Percentiles rank a stretch among this genome's conserved stretches.
phyloP scores from a whole-genome alignment of 768 basidiomycete genomes.

The Naematelia encephala region DNA sequence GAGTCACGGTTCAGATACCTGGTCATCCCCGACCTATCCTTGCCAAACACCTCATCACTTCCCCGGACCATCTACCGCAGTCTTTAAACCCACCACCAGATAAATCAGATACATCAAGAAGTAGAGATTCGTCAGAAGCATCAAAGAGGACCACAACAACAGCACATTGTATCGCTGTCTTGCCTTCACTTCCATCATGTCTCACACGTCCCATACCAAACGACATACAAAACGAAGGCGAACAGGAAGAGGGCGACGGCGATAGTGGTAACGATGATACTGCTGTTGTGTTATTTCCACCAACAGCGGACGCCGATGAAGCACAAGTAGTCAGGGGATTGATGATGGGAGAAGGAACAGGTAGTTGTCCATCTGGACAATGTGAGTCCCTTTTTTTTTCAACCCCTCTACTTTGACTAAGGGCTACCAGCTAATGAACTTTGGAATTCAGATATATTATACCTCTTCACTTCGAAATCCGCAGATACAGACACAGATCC shows the following conservation, averaged over 20 bases:
- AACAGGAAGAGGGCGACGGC: constrained; percentile 4
- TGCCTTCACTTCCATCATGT: constrained; percentile 19
- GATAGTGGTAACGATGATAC: constrained; percentile 33
- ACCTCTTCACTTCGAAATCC: constrained; percentile 9
- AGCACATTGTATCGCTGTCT: constrained; percentile 39
- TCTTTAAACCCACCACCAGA: constrained; percentile 3
- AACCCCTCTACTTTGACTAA: too few species aligned
- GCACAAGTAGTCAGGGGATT: constrained; percentile 38
- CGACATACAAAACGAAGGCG: constrained; percentile 1
- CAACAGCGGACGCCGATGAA: constrained; percentile 13
- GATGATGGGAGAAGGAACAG: constrained; percentile 49
- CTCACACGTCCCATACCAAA: too few species aligned
- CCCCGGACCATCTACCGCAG: constrained; percentile 27
- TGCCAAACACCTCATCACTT: constrained; percentile 30
- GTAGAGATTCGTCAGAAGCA: too few species aligned
- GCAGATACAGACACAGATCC: constrained; percentile 5
- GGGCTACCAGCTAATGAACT: too few species aligned
- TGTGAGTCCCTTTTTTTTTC: constrained; percentile 37
- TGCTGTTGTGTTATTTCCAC: constrained; percentile 45
- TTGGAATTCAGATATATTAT: constrained; percentile 16
- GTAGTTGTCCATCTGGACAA: constrained; percentile 48
- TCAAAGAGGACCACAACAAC: not conserved
- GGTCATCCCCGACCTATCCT: constrained; percentile 36
- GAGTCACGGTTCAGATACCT: constrained; percentile 21
- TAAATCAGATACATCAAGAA: too few species aligned